These are phyloP conservation scores for Hymenoscyphus linearis DNA, from an alignment of 2,329 filamentous ascomycete species.

Conservation along the genomic window DNA sequence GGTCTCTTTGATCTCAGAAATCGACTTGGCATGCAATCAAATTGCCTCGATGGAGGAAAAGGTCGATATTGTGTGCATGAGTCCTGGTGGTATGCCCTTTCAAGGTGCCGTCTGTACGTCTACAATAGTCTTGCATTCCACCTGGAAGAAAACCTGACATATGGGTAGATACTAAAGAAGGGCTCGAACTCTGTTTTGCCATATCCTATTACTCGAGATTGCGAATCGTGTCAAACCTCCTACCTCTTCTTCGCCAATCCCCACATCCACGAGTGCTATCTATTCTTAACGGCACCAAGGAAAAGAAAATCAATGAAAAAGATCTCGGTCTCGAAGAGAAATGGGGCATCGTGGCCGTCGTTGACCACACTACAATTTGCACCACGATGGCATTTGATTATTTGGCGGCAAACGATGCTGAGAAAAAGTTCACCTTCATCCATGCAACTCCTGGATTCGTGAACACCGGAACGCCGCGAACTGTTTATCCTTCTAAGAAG, in stretches of 20 bases:
- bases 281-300: slow-evolving; percentile 46
- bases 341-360: slow-evolving; percentile 37
- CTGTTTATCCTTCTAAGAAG: neutral
- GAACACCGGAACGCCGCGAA: slow-evolving; percentile 22
- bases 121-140: too few species aligned
- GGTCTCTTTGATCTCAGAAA: slow-evolving; percentile 41
- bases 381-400: slow-evolving; percentile 43
- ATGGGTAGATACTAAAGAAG: slow-evolving; percentile 46
- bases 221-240: slow-evolving; percentile 48
- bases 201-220: slow-evolving; percentile 51
- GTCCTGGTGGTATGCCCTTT: slow-evolving; percentile 32
- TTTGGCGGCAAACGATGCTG: slow-evolving; percentile 34
- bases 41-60: slow-evolving; percentile 37
- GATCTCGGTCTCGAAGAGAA: slow-evolving; percentile 30
- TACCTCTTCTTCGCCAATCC: slow-evolving; percentile 42
- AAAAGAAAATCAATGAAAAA: slow-evolving; percentile 44
- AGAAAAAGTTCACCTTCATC: slow-evolving; percentile 38
- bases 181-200: slow-evolving; percentile 43
- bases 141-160: too few species aligned
- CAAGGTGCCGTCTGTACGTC: slow-evolving; percentile 19
- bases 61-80: slow-evolving; percentile 43
- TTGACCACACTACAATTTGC: slow-evolving; percentile 36
- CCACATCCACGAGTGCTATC: slow-evolving; percentile 45
- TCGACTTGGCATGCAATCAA: slow-evolving; percentile 41
- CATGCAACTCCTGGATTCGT: slow-evolving; percentile 33